Base-by-base conservation (phyloP, 2,329 filamentous ascomycete species). In the Fonsecaea pedrosoi region DNA sequence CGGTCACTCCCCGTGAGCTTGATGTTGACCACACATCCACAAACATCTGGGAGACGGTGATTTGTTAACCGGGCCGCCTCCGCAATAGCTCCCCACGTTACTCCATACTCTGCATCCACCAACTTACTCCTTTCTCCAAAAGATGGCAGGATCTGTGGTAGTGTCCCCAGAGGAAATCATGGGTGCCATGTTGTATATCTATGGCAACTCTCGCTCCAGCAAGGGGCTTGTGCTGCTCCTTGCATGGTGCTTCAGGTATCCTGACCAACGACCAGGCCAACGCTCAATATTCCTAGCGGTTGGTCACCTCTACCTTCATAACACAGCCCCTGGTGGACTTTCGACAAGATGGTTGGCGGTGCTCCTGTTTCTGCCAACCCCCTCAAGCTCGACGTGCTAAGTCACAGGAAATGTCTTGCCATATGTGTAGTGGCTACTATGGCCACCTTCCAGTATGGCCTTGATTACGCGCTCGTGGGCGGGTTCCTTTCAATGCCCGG, bases 401-500 rank as follows among this genome's bases (percentile, higher is more conserved):
- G 67, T 35, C 67, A 83, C 67, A 68, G 77, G 60, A 83, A 81
- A 78, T 84, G 82, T 64, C 75, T 84, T 12, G 50, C 77, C 9
- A 81, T 83, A 66, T 84, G 82, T 72, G 79, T 77, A 55, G 75
- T 79, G 13, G 80, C 84, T 7, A 79, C 82, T 4, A 76, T 82
- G 35, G 81, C 82, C 4, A 84, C 82, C 67, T 82, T 84, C 78
- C 82, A 86, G 70, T 85, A 85, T 73, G 66, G 66, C 4, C 78
- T 85, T 5, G 82, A 85, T 72, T 81, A 78, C 10, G 79, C 81
- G 2, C 79, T 80, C 7, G 77, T 85, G 0, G 80, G 79, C 8
- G 80, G 79, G 2, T 73, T 83, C 3, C 79, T 84, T 69, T 82
- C 82, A 34, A 84, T 84, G 82, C 83, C 83, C 0, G 83, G 83